Evolutionary conservation across 495 filamentous ascomycete species (phyloP).

Genomic region (Lophiostoma macrostomum): DNA sequence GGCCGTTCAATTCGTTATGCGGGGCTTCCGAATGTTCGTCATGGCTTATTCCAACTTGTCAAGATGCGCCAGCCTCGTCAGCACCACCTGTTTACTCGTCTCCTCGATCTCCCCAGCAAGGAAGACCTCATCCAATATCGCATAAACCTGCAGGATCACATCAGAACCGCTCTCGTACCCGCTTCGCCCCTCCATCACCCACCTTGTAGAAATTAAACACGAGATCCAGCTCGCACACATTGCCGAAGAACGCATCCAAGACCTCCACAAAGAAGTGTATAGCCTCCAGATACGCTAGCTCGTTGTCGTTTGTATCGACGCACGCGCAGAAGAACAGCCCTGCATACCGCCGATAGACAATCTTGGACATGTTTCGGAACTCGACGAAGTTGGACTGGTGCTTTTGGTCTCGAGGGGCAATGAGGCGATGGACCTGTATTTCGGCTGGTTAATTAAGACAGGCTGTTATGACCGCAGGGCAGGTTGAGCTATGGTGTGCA

Average conservation of each 20-base stretch:
- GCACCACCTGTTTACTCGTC: constrained; percentile 94
- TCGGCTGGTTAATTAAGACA: constrained; percentile 20
- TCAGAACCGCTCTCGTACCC: background rate
- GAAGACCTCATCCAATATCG: constrained; percentile 96
- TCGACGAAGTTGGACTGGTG: constrained; percentile 99
- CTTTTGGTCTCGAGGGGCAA: constrained; percentile 96
- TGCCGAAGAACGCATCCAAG: constrained; percentile 96
- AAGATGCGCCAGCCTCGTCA: constrained; percentile 90
- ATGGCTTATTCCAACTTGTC: constrained; percentile 82
- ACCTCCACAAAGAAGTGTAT: constrained; percentile 99
- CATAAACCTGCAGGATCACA: constrained; percentile 71
- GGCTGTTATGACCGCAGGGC: constrained; percentile 5
- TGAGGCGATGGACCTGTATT: constrained; percentile 83
- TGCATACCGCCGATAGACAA: constrained; percentile 95
- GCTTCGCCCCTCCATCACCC: constrained; percentile 22
- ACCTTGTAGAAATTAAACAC: constrained; percentile 98
- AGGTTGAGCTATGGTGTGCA: background rate
- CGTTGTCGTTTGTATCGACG: constrained; percentile 98
- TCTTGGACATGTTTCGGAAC: constrained; percentile 76
- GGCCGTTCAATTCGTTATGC: no score
- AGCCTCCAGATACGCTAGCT: constrained; percentile 92
- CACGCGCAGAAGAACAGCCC: constrained; percentile 98
- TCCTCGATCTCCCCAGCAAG: constrained; percentile 97
- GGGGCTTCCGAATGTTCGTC: background rate
- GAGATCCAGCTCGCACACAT: constrained; percentile 97